A percentile compares a stretch with the other conserved stretches of the same genome.
Conservation (phyloP, 225 moss, liverwort and hornwort genomes). For the Thuidium tamariscinum region DNA sequence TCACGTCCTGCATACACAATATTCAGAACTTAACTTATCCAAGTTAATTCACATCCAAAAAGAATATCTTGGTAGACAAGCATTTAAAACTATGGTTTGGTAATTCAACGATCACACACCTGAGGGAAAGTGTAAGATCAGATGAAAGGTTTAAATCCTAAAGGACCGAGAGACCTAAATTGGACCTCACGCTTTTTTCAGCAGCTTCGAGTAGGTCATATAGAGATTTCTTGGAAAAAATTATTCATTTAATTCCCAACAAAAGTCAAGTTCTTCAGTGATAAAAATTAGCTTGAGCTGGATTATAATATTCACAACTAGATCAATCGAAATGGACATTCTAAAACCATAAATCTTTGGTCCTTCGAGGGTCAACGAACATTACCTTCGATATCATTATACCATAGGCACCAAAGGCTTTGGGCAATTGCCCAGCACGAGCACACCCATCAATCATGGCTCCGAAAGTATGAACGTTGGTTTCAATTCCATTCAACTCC, state of each 20-base stretch:
- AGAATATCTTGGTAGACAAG: background rate
- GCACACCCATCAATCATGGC: slow-evolving; percentile 99
- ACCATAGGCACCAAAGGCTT: slow-evolving; percentile 97
- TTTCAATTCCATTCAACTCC: slow-evolving; percentile 56
- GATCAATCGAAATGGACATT: background rate
- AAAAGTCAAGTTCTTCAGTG: background rate
- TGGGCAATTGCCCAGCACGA: slow-evolving; percentile 82
- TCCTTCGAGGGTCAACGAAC: background rate
- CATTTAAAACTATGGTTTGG: background rate
- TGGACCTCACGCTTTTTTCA: background rate
- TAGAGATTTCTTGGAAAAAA: background rate
- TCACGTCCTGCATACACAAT: slow-evolving; percentile 49
- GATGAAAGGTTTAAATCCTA: background rate
- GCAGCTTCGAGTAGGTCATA: background rate
- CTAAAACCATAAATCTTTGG: background rate
- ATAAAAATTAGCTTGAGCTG: background rate
- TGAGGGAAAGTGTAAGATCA: background rate
- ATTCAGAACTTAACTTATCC: background rate
- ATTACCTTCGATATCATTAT: slow-evolving; percentile 95
- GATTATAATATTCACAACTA: background rate
- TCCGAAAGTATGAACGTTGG: slow-evolving; percentile 75
- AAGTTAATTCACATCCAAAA: background rate
- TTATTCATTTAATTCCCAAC: background rate
- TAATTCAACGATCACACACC: background rate
- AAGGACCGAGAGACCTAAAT: background rate